phyloP scores from a whole-genome alignment of 2,329 filamentous ascomycete genomes.

The Verticillium isaacii region DNA sequence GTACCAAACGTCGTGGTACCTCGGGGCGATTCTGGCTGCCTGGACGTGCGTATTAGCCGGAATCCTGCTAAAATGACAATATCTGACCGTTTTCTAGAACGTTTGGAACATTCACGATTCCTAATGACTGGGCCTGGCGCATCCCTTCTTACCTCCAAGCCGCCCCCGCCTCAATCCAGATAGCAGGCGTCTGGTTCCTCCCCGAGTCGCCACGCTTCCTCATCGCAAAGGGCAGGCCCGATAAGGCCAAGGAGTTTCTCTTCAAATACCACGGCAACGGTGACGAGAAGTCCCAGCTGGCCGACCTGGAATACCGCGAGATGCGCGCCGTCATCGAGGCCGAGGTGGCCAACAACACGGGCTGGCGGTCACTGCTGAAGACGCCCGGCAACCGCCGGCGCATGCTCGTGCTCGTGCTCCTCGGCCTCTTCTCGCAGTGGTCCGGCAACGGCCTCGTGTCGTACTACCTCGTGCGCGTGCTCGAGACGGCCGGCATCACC shows the following conservation, averaged over 20 bases:
- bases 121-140: constrained; percentile 46
- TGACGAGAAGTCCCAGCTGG: constrained; percentile 36
- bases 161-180: constrained; percentile 34
- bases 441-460: constrained; percentile 35
- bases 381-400: constrained; percentile 26
- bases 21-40: constrained; percentile 22
- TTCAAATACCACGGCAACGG: constrained; percentile 26
- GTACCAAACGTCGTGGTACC: constrained; percentile 40
- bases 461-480: constrained; percentile 17
- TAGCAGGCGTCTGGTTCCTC: constrained; percentile 49
- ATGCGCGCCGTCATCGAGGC: constrained; percentile 53
- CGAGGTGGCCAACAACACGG: constrained; percentile 43
- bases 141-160: constrained; percentile 52
- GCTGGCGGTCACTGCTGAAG: constrained; percentile 38
- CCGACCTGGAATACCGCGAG: constrained; percentile 55
- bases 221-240: constrained; percentile 28
- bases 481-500: constrained; percentile 10
- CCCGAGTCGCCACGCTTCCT: constrained; percentile 34
- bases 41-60: not conserved
- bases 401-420: constrained; percentile 32
- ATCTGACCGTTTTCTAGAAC: constrained; percentile 42
- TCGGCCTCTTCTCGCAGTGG: constrained; percentile 38
- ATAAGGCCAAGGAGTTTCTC: constrained; percentile 27
- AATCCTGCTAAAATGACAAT: not conserved
- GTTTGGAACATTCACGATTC: constrained; percentile 26